These are phyloP conservation scores for Tulasnella calospora DNA, from an alignment of 768 basidiomycete genomes.

Conservation along the genomic window DNA sequence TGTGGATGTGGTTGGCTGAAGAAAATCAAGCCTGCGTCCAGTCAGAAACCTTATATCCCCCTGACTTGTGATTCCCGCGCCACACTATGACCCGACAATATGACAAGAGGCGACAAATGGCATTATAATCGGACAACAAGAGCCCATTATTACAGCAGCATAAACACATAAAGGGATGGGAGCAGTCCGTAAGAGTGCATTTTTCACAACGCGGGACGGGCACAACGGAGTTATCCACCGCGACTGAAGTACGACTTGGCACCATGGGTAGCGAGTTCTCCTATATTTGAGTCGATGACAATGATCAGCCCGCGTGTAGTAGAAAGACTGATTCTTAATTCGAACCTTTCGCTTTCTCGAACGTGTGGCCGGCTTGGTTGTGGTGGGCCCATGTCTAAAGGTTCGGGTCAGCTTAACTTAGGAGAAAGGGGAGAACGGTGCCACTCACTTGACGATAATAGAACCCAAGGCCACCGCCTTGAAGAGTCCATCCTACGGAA, in stretches of 20 bases:
- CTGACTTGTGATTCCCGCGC: neutral
- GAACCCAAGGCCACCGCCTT: constrained; percentile 74
- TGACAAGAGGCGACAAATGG: neutral
- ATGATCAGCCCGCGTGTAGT: constrained; percentile 14
- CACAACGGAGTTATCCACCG: constrained; percentile 1
- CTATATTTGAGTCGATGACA: constrained; percentile 39
- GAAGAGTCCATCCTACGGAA: constrained; percentile 80
- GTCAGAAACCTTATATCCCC: constrained; percentile 11
- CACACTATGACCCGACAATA: neutral
- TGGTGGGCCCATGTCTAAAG: constrained; percentile 70
- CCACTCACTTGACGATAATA: constrained; percentile 66
- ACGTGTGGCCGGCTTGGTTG: constrained; percentile 76
- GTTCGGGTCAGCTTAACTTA: constrained; percentile 13
- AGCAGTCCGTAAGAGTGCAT: neutral
- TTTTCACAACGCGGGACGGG: neutral
- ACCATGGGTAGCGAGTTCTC: constrained; percentile 81
- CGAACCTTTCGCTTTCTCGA: constrained; percentile 61
- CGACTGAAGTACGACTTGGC: constrained; percentile 79
- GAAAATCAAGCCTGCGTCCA: neutral
- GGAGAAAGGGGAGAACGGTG: neutral
- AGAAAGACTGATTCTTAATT: constrained; percentile 25
- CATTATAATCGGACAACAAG: neutral
- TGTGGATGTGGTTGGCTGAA: constrained; percentile 6
- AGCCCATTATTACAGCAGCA: neutral
- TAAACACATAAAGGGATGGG: neutral